Base-by-base conservation (phyloP, 179 eudicot genomes). In the Actinidia polygama region DNA sequence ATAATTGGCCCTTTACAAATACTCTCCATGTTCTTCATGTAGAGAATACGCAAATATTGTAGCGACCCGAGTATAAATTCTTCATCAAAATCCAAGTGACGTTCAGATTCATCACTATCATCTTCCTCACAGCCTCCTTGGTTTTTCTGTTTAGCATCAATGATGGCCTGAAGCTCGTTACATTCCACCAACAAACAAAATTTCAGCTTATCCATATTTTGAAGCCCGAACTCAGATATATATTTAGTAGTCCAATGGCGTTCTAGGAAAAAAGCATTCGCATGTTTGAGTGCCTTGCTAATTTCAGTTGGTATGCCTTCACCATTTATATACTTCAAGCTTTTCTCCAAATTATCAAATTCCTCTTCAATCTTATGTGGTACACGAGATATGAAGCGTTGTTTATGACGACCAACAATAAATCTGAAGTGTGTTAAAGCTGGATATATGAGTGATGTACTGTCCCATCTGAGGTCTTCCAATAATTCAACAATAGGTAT, bases 141-240 rank as follows among this genome's bases (percentile, higher is more conserved):
- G 2, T 30, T 2, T 44, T 21, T 44, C 24, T 82, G 67, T 51
- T 21, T 14, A 54, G 24, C 80, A 44, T 83, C 81, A 15, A 83
- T 19, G 55, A 83, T 69, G 36, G 80, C 49, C 19, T 77, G 23
- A 55, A 78, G 75, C 73, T 83, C 79, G 49, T 78, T 83, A 59
- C 85, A 83, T 14, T 83, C 85, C n/a, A 21, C 78, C 71, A 83
- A 1, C 81, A 83, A 83, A 78, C 81, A 77, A 46, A 50, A 64
- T 64, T 82, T 75, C 18, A 82, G 55, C 26, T 82, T 8, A 7
- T 6, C 18, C 46, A 82, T 40, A 26, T 78, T 73, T 23, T 26
- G 46, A 47, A 7, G 40, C 18, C 75, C 67, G 50, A 83, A 78
- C n/a, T 70, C 73, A 62, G 85, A 78, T 15, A 83, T 44, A 6